Base-by-base conservation (phyloP, 2,329 filamentous ascomycete species). In the Aureobasidium sp. region DNA sequence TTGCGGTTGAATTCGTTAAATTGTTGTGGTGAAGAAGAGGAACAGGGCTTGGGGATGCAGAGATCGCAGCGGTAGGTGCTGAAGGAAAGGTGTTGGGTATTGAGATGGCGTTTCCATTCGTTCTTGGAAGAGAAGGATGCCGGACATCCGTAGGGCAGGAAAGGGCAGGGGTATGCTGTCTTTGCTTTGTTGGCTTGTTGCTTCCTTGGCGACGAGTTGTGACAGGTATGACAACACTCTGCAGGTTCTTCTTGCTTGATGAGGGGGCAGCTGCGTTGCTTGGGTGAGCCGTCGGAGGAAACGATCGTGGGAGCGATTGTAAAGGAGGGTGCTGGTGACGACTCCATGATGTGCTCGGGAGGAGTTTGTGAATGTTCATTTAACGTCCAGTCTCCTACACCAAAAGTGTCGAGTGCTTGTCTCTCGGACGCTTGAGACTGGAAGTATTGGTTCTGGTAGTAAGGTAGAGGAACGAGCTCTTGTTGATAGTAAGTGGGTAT, bases 41-140 rank as follows among this genome's bases (percentile, higher is more conserved):
- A 27, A 33, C 10, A 21, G 4, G 37, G 50, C 10, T 42, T 54
- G 2, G 50, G 96, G 74, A 85, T 78, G 58, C 86, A 82, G 23
- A 96, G 78, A 17, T 47, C 42, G 40, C 54, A 57, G 13, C 54
- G 40, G 7, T 38, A 57, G 74, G 85, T 88, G 46, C 81, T 77
- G 3, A 89, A 78, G 58, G 85, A 82, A 19, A 96, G 78, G 69
- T 97, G 93, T 69, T 95, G 88, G 0, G 87, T 88, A 33, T 79
- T 77, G 67, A 93, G 84, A 70, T 97, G 93, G 0, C 93, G 84
- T 73, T 96, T 96, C 93, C 93, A 96, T 72, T 96, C 92, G 70
- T 96, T 96, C 75, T 95, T 96, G 66, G 81, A 86, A 3, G 82
- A 80, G 69, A 96, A 96, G 0, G 80, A 84, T 2, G 84, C 83